Evolutionary conservation across 768 basidiomycete species (phyloP).

Genomic region (Brasilioporus rufonigricans): DNA sequence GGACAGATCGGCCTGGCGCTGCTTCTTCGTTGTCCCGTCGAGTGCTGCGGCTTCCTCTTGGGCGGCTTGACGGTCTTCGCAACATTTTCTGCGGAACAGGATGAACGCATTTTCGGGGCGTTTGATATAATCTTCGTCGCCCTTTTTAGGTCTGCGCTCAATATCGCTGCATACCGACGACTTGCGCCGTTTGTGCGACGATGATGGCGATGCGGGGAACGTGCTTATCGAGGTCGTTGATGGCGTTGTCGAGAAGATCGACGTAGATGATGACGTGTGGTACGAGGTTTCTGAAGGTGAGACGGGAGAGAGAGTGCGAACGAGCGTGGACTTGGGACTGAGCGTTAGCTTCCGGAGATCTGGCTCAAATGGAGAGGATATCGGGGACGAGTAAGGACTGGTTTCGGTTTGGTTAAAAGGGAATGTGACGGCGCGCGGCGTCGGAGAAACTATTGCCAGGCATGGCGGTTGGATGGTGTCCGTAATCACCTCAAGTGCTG

Average conservation of each 20-base stretch:
- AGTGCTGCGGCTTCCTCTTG: slow-evolving; percentile 43
- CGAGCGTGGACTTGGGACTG: slow-evolving; percentile 39
- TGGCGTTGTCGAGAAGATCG: slow-evolving; percentile 41
- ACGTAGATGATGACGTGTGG: slow-evolving; percentile 38
- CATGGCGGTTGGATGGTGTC: slow-evolving; percentile 57
- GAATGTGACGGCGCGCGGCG: slow-evolving; percentile 52
- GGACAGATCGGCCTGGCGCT: slow-evolving; percentile 74
- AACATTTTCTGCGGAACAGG: slow-evolving; percentile 77
- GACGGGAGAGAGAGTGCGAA: slow-evolving; percentile 44
- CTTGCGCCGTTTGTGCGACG: slow-evolving; percentile 51
- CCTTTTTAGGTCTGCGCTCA: slow-evolving; percentile 56
- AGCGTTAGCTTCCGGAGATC: slow-evolving; percentile 50
- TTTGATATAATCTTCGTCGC: slow-evolving; percentile 82
- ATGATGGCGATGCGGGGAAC: slow-evolving; percentile 31
- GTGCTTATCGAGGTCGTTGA: slow-evolving; percentile 33
- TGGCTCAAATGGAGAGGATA: slow-evolving; percentile 71
- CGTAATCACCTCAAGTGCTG: slow-evolving; percentile 77
- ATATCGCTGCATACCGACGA: slow-evolving; percentile 44
- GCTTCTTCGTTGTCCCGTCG: slow-evolving; percentile 57
- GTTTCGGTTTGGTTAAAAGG: slow-evolving; percentile 36
- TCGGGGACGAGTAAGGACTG: slow-evolving; percentile 67
- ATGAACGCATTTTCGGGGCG: slow-evolving; percentile 85
- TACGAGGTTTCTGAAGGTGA: slow-evolving; percentile 25
- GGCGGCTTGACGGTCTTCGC: slow-evolving; percentile 63
- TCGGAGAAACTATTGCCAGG: slow-evolving; percentile 57